These are phyloP conservation scores for Penicillium nucicola DNA, from an alignment of 495 filamentous ascomycete species.

Conservation along the genomic window DNA sequence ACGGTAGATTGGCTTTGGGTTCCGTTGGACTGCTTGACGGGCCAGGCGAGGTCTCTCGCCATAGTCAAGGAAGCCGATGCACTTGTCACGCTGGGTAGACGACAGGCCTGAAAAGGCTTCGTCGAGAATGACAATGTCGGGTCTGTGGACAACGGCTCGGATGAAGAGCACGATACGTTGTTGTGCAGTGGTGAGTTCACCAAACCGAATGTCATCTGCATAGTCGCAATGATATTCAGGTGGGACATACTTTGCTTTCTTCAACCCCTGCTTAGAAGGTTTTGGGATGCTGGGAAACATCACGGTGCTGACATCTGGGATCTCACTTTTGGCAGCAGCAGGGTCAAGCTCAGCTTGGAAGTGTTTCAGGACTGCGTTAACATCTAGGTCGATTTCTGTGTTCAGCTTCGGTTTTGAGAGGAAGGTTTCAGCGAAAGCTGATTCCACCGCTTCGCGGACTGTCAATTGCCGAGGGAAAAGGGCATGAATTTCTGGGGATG, in stretches of 20 bases:
- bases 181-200: conserved; percentile 68
- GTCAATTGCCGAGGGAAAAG: conserved; percentile 83
- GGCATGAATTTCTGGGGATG: conserved; percentile 87
- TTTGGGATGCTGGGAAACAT: conserved; percentile 14
- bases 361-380: conserved; percentile 66
- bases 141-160: conserved; percentile 74
- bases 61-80: conserved; percentile 68
- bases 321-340: conserved; percentile 11
- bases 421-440: conserved; percentile 88
- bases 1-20: conserved; percentile 1
- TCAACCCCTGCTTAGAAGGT: not conserved
- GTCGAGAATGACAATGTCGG: conserved; percentile 87
- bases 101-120: conserved; percentile 93
- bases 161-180: conserved; percentile 86
- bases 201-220: conserved; percentile 68
- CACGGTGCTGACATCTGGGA: conserved; percentile 3
- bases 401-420: conserved; percentile 62
- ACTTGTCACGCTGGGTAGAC: conserved; percentile 75
- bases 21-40: not conserved
- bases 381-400: conserved; percentile 46
- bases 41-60: conserved; percentile 39
- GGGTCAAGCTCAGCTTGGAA: conserved; percentile 75
- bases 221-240: conserved; percentile 47
- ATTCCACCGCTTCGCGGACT: conserved; percentile 71
- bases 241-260: conserved; percentile 8